These are phyloP conservation scores for Gossypioides kirkii DNA, from an alignment of 345 rosid genomes.

Conservation along the genomic window DNA sequence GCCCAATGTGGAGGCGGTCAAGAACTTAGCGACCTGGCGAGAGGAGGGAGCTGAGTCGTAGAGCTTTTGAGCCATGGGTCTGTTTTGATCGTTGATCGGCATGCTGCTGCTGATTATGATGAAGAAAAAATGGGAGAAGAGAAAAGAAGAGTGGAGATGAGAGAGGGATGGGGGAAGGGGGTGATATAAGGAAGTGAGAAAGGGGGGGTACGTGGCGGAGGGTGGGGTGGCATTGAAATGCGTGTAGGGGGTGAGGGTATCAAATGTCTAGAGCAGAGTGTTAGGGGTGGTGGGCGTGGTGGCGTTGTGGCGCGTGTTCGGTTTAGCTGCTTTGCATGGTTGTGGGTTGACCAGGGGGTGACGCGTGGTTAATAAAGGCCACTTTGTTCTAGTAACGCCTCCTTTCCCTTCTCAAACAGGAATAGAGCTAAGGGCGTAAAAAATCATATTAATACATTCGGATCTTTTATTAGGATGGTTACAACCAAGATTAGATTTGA, in stretches of 20 bases:
- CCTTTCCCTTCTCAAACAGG: neutral
- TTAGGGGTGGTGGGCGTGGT: neutral
- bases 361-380: slow-evolving; percentile 7
- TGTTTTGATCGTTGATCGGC: slow-evolving; percentile 27
- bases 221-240: neutral
- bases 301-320: slow-evolving; percentile 11
- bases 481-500: too few relatives aligned
- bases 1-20: slow-evolving; percentile 46
- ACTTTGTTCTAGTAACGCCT: neutral
- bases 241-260: neutral
- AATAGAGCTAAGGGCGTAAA: too few relatives aligned
- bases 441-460: too few relatives aligned
- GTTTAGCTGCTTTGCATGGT: slow-evolving; percentile 19
- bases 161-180: neutral
- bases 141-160: neutral
- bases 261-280: neutral
- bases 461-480: too few relatives aligned
- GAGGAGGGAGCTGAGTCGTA: slow-evolving; percentile 32
- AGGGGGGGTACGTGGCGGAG: neutral
- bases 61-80: slow-evolving; percentile 13
- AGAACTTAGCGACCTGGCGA: slow-evolving; percentile 36
- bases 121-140: neutral
- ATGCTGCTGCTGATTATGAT: neutral
- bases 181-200: slow-evolving; percentile 2
- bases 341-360: neutral